Evolutionary conservation across 139 green algal species (phyloP), one percentile per base, ranked within the genome.

Genomic region (Micractinium sp.): DNA sequence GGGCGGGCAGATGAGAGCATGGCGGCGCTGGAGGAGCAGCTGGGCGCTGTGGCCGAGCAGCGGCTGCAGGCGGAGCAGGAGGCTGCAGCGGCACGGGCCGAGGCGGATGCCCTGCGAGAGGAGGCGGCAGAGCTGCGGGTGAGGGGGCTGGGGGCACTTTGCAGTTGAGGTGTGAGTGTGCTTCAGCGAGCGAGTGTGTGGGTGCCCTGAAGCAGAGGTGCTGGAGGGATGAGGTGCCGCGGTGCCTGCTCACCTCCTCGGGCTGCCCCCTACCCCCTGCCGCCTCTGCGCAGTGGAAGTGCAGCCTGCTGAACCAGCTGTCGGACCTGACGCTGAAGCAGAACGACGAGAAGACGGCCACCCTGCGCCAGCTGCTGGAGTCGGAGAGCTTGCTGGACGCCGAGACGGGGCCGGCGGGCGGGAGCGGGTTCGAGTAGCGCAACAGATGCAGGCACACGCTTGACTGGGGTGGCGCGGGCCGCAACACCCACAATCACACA

Each of bases 301-400:
- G 76, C 25, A 60, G 56, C 35, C 77, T 90, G 77, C 63, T 90
- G 63, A 63, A 86, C 61, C 86, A 84, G 61, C 78, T 90, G 77
- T 41, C 86, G 1, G 78, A 90, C 86, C 63, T 90, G 61, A 85
- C 79, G 19, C 38, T 90, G 39, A 36, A 81, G 25, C 86, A 90
- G 78, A 90, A 90, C 31, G 86, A 90, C 2, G 86, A 90, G 38
- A 86, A 90, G 63, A 86, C 38, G 20, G 39, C 29, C 29, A 90
- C 86, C 23, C 86, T 90, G 61, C 60, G 39, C 3, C 61, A 53
- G 47, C 78, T 90, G 86, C 77, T 90, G 38, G 63, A 90, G 76
- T 81, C 60, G 1, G 86, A 90, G 78, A 71, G 35, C 60, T 33
- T 89, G 75, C 75, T 89, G 35, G 86, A 89, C 75, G 86, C 56